A percentile compares a stretch with the other conserved stretches of the same genome.
These are phyloP conservation scores for Scutellaria baicalensis DNA, from an alignment of 257 asterid genomes.

Conservation along the genomic window DNA sequence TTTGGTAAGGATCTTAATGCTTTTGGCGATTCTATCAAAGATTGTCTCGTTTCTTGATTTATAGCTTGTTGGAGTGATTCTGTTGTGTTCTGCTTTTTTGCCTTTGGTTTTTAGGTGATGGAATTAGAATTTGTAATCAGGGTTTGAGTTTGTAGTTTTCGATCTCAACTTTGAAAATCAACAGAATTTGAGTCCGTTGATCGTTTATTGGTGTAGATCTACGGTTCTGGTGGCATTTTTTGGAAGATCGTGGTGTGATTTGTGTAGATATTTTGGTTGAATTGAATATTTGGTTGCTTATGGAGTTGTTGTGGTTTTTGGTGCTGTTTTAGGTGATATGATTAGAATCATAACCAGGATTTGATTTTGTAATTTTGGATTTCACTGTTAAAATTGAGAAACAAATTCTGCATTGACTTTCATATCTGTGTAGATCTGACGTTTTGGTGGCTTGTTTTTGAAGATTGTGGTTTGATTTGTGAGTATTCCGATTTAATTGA, in stretches of 20 bases:
- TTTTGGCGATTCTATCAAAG: not conserved
- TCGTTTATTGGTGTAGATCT: constrained; percentile 20
- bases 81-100: not conserved
- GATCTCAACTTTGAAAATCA: constrained; percentile 1
- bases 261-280: not conserved
- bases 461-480: not conserved
- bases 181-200: constrained; percentile 11
- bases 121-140: not conserved
- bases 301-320: too few relatives aligned
- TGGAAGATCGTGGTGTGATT: not conserved
- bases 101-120: not conserved
- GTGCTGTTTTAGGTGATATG: too few relatives aligned
- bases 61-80: not conserved
- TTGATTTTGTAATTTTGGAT: too few relatives aligned
- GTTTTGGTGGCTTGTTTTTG: not conserved
- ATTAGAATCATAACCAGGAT: too few relatives aligned
- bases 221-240: not conserved
- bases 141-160: not conserved
- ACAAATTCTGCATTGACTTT: constrained; percentile 4
- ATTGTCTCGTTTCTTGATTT: not conserved
- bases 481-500: not conserved
- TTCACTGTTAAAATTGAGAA: too few relatives aligned
- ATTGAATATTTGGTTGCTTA: not conserved
- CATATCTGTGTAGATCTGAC: constrained; percentile 18
- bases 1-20: constrained; percentile 13